Evolutionary conservation across 768 basidiomycete genomes (phyloP).

Genomic region (Pleurotus salmoneostramineus): DNA sequence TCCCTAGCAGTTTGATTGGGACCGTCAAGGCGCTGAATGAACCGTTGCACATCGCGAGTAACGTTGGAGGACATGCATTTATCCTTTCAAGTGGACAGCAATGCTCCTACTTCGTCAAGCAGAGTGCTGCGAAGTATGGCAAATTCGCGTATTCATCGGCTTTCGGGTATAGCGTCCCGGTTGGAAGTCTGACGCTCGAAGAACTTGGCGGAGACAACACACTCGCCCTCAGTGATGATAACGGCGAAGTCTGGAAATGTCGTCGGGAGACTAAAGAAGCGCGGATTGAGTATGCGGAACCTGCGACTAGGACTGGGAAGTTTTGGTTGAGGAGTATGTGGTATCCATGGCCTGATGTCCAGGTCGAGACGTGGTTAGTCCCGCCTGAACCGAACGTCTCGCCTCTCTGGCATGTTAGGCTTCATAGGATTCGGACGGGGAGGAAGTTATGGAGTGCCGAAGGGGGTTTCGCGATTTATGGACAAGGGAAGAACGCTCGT

Average conservation of each 20-base stretch:
- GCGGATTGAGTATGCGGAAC: conserved; percentile 36
- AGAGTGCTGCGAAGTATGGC: conserved; percentile 76
- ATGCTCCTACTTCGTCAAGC: conserved; percentile 76
- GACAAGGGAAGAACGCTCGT: conserved; percentile 57
- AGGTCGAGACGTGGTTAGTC: conserved; percentile 72
- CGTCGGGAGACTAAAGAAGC: conserved; percentile 62
- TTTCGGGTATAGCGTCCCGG: conserved; percentile 74
- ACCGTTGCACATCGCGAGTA: conserved; percentile 66
- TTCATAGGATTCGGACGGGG: conserved; percentile 56
- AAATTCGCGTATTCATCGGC: conserved; percentile 76
- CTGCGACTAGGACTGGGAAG: conserved; percentile 6
- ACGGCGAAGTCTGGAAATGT: conserved; percentile 70
- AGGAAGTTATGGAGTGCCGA: conserved; percentile 57
- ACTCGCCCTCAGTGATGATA: conserved; percentile 66
- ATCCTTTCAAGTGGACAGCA: conserved; percentile 75
- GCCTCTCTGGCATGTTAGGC: conserved; percentile 66
- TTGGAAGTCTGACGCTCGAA: conserved; percentile 62
- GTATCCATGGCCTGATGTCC: conserved; percentile 71
- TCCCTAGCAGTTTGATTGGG: conserved; percentile 44
- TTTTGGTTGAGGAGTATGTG: conserved; percentile 63
- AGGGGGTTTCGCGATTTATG: conserved; percentile 69
- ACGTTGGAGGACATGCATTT: conserved; percentile 62
- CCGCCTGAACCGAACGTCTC: conserved; percentile 46
- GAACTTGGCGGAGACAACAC: conserved; percentile 71
- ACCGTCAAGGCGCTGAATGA: conserved; percentile 51